A percentile compares a stretch with the other conserved stretches of the same genome.
Conservation (phyloP, 805 yeast genomes). For the Nakazawaea ambrosiae region DNA sequence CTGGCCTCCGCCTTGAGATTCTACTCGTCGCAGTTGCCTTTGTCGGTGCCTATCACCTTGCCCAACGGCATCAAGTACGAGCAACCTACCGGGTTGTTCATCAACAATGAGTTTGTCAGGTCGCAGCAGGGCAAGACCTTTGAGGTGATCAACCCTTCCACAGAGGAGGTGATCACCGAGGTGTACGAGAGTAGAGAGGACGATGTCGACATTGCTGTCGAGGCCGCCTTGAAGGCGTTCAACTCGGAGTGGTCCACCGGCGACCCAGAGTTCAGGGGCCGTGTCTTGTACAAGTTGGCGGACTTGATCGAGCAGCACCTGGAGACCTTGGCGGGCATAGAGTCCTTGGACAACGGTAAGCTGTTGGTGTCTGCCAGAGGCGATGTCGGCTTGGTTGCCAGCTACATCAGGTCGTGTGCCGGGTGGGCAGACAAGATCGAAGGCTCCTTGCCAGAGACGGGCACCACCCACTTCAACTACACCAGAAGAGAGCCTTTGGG, state of each 20-base stretch:
- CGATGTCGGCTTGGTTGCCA: constrained; percentile 65
- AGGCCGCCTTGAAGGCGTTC: constrained; percentile 78
- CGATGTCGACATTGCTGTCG: constrained; percentile 81
- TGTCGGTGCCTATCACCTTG: constrained; percentile 20
- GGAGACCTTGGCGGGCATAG: constrained; percentile 71
- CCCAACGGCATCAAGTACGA: constrained; percentile 23
- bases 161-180: constrained; percentile 62
- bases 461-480: constrained; percentile 64
- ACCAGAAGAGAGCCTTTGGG: constrained; percentile 88
- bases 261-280: constrained; percentile 65
- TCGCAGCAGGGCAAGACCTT: constrained; percentile 52
- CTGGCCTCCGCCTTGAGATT: constrained; percentile 2
- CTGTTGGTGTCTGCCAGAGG: constrained; percentile 63
- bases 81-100: constrained; percentile 52
- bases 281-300: constrained; percentile 62
- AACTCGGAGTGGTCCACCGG: constrained; percentile 59
- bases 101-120: constrained; percentile 54
- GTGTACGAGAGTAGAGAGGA: constrained; percentile 71
- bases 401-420: constrained; percentile 75
- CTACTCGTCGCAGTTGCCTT: constrained; percentile 8
- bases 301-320: constrained; percentile 66
- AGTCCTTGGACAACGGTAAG: constrained; percentile 87
- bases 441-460: constrained; percentile 74
- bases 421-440: constrained; percentile 87
- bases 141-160: constrained; percentile 58